These are phyloP conservation scores for Penstemon barbatus DNA, from an alignment of 257 asterid species.

Conservation along the genomic window DNA sequence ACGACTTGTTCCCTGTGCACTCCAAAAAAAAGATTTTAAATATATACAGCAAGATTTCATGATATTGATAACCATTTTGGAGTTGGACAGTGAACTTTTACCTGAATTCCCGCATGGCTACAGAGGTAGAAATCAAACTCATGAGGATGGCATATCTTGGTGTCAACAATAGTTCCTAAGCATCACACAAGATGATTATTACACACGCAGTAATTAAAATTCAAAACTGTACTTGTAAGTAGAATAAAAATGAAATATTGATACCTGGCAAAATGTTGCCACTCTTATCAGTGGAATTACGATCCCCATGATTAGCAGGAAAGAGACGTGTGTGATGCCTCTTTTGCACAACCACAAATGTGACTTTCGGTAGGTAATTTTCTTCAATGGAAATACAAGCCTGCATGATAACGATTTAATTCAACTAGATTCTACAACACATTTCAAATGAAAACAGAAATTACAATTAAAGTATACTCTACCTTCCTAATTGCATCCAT, in stretches of 20 bases:
- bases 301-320: conserved; percentile 50
- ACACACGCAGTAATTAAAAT: neutral
- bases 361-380: conserved; percentile 52
- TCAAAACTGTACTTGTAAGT: no score
- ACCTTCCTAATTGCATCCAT: conserved; percentile 72
- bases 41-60: neutral
- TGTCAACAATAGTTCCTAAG: conserved; percentile 83
- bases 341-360: conserved; percentile 91
- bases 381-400: conserved; percentile 64
- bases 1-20: conserved; percentile 72
- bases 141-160: conserved; percentile 70
- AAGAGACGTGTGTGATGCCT: conserved; percentile 91
- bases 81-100: conserved; percentile 9
- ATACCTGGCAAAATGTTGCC: conserved; percentile 87
- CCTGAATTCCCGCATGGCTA: conserved; percentile 91
- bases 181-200: neutral
- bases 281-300: conserved; percentile 58
- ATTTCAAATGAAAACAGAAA: neutral
- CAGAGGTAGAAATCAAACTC: conserved; percentile 80
- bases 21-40: neutral
- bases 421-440: neutral
- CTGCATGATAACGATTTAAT: conserved; percentile 34
- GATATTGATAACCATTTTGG: neutral
- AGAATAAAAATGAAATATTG: neutral
- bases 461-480: neutral